These are phyloP conservation scores for Nitzschia inconspicua DNA, from an alignment of 108 stramenopile species.

Conservation along the genomic window DNA sequence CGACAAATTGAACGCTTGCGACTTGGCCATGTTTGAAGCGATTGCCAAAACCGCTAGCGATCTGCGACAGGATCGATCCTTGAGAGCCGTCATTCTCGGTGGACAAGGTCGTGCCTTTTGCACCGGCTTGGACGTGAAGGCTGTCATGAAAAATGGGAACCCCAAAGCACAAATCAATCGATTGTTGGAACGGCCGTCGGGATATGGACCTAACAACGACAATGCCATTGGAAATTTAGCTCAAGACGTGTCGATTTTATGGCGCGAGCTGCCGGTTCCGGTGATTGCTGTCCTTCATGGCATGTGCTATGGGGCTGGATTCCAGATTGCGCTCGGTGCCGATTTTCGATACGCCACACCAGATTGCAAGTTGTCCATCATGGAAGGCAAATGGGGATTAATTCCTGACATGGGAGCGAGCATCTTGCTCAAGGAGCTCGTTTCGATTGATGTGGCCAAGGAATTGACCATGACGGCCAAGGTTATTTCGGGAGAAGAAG, in stretches of 20 bases:
- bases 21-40: constrained; percentile 80
- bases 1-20: constrained; percentile 70
- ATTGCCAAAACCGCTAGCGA: constrained; percentile 54
- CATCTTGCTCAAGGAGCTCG: constrained; percentile 66
- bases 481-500: constrained; percentile 69
- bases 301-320: constrained; percentile 87
- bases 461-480: constrained; percentile 87
- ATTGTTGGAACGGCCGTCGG: constrained; percentile 58
- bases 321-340: constrained; percentile 90
- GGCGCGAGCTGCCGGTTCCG: constrained; percentile 84
- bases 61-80: constrained; percentile 38
- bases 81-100: constrained; percentile 68
- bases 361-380: constrained; percentile 79
- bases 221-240: constrained; percentile 67
- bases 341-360: constrained; percentile 79
- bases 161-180: constrained; percentile 26
- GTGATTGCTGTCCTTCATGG: constrained; percentile 85
- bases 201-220: constrained; percentile 17
- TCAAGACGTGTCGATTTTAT: constrained; percentile 82
- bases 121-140: constrained; percentile 79
- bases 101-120: constrained; percentile 83
- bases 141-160: constrained; percentile 27
- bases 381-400: constrained; percentile 91
- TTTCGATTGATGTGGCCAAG: constrained; percentile 79
- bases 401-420: constrained; percentile 90